phyloP scores from a whole-genome alignment of 805 yeast species.

The Yarrowia divulgata region DNA sequence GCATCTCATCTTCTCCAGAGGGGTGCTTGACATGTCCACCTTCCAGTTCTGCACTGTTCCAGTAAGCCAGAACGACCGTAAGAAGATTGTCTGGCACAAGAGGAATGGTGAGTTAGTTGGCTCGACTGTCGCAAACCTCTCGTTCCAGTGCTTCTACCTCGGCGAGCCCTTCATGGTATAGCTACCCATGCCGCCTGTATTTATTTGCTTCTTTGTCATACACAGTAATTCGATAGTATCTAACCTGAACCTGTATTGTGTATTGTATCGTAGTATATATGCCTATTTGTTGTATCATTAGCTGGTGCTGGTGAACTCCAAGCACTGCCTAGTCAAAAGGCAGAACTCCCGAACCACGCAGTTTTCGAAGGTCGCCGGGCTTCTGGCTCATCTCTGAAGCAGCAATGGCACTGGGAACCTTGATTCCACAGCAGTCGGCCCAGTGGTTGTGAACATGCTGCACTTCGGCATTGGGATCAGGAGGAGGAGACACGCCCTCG shows the following conservation, averaged over 20 bases:
- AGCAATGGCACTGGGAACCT: conserved; percentile 93
- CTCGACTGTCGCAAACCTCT: not conserved
- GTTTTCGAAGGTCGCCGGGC: conserved; percentile 41
- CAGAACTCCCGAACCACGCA: conserved; percentile 39
- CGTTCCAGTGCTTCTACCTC: conserved; percentile 25
- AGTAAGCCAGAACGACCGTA: conserved; percentile 1
- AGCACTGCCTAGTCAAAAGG: conserved; percentile 46
- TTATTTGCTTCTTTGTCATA: not conserved
- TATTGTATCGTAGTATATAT: not conserved
- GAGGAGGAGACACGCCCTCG: conserved; percentile 61
- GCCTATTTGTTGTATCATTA: not conserved
- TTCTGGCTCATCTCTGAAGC: conserved; percentile 58
- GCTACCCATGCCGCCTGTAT: not conserved
- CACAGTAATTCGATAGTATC: not conserved
- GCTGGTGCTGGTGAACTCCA: not conserved
- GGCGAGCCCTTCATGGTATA: not conserved
- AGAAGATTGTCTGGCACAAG: conserved; percentile 30
- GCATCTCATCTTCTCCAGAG: conserved; percentile 12
- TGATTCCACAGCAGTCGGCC: conserved; percentile 99
- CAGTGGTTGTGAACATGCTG: conserved; percentile 63
- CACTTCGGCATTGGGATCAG: conserved; percentile 46
- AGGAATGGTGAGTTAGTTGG: conserved; percentile 5
- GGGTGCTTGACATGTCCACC: conserved; percentile 31
- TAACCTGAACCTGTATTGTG: not conserved
- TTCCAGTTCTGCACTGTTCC: conserved; percentile 15